Evolutionary conservation across 805 yeast genomes (phyloP).

Genomic region (Metschnikowia gruessii): DNA sequence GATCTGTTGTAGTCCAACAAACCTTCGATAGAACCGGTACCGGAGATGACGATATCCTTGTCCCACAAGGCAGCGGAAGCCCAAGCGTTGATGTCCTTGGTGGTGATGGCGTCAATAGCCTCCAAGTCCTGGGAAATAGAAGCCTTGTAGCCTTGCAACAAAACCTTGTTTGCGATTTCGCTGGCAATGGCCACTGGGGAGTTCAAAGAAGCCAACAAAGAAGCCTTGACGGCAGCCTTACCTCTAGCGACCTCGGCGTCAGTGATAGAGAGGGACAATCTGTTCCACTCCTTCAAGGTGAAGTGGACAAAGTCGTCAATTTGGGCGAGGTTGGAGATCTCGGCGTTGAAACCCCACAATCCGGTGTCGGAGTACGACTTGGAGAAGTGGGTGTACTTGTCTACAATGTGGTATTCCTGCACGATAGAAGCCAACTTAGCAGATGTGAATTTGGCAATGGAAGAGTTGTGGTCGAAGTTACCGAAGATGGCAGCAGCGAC

Average conservation of each 20-base stretch:
- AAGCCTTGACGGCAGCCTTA: slow-evolving; percentile 66
- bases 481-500: slow-evolving; percentile 66
- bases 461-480: slow-evolving; percentile 51
- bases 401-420: slow-evolving; percentile 70
- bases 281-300: slow-evolving; percentile 83
- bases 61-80: slow-evolving; percentile 77
- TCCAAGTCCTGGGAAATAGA: slow-evolving; percentile 58
- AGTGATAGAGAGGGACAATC: slow-evolving; percentile 70
- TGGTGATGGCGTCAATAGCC: slow-evolving; percentile 61
- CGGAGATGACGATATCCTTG: slow-evolving; percentile 77
- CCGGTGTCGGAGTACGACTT: slow-evolving; percentile 73
- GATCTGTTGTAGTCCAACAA: slow-evolving; percentile 80
- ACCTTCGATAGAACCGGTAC: slow-evolving; percentile 83
- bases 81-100: slow-evolving; percentile 64
- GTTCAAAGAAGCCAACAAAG: slow-evolving; percentile 49
- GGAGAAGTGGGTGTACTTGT: slow-evolving; percentile 69
- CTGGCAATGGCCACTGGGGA: slow-evolving; percentile 51
- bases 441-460: slow-evolving; percentile 51
- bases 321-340: slow-evolving; percentile 53
- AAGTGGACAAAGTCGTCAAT: slow-evolving; percentile 80
- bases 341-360: slow-evolving; percentile 78
- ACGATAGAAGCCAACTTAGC: slow-evolving; percentile 69
- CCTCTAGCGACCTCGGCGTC: slow-evolving; percentile 78
- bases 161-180: slow-evolving; percentile 57
- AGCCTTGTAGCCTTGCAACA: slow-evolving; percentile 60